phyloP scores from a whole-genome alignment of 2,329 filamentous ascomycete species.

The Orbilia blumenaviensis region DNA sequence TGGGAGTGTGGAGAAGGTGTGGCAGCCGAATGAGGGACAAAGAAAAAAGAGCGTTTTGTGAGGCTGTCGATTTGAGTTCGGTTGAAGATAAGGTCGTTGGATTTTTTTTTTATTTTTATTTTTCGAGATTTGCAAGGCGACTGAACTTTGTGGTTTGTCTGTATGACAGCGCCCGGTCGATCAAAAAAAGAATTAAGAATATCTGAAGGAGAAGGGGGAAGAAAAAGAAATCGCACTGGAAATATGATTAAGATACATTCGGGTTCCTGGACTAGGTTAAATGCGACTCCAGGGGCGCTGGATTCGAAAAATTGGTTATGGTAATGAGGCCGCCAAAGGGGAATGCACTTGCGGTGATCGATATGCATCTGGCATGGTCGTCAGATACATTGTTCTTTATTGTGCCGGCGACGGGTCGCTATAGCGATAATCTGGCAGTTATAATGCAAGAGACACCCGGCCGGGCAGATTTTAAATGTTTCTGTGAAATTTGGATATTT shows the following conservation, averaged over 20 bases:
- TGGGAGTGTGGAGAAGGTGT: constrained; percentile 19
- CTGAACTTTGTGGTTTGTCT: constrained; percentile 5
- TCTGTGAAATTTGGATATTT: constrained; percentile 30
- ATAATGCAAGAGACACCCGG: constrained; percentile 1
- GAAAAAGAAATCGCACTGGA: neutral
- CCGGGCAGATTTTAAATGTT: constrained; percentile 23
- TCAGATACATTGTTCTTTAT: neutral
- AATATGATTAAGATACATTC: neutral
- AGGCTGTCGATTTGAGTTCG: constrained; percentile 9
- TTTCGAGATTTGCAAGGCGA: neutral
- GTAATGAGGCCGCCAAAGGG: constrained; percentile 36
- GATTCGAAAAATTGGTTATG: constrained; percentile 18
- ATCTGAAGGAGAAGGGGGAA: neutral
- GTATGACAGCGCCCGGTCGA: neutral
- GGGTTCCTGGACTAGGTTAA: constrained; percentile 43
- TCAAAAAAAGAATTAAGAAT: neutral
- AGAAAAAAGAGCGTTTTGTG: neutral
- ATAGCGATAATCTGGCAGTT: neutral
- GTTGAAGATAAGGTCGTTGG: neutral
- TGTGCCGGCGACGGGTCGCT: constrained; percentile 1
- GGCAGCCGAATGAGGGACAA: constrained; percentile 12
- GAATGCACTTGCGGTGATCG: constrained; percentile 45
- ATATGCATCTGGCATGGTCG: constrained; percentile 50
- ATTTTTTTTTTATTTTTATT: neutral
- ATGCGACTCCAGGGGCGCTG: constrained; percentile 43